Percentiles rank a stretch among this genome's conserved stretches.
Evolutionary conservation across 371 early-diverging fungal species (phyloP).

Genomic region (Mucor lusitanicus): DNA sequence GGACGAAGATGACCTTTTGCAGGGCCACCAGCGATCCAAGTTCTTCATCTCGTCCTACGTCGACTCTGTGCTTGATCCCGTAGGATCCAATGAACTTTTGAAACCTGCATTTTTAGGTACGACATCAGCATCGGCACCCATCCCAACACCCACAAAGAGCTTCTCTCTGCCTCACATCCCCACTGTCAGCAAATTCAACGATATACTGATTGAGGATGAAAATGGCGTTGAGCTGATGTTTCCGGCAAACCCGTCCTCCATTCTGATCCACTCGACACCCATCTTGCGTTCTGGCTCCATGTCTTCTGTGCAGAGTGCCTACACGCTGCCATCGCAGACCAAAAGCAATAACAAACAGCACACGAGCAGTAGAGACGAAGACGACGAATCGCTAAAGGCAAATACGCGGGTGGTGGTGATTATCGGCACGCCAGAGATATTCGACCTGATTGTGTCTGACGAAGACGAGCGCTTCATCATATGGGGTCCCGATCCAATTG

Average conservation of each 20-base stretch:
- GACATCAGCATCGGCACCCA: constrained; percentile 10
- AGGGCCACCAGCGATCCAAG: constrained; percentile 7
- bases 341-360: neutral
- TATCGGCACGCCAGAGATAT: constrained; percentile 45
- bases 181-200: constrained; percentile 42
- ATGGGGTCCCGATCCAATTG: constrained; percentile 54
- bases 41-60: constrained; percentile 26
- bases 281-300: constrained; percentile 11
- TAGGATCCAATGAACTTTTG: constrained; percentile 18
- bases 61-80: constrained; percentile 30
- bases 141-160: constrained; percentile 18
- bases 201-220: constrained; percentile 21
- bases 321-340: constrained; percentile 4
- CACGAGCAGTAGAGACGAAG: neutral
- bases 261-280: constrained; percentile 22
- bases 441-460: constrained; percentile 55
- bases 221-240: constrained; percentile 20
- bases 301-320: constrained; percentile 14
- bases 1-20: neutral
- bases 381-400: neutral
- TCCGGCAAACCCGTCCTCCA: constrained; percentile 35
- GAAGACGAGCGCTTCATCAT: constrained; percentile 58
- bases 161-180: constrained; percentile 42
- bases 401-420: neutral
- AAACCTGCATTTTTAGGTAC: constrained; percentile 4